Evolutionary conservation across 2,329 filamentous ascomycete genomes (phyloP).

Genomic region (Microdochium nivale): DNA sequence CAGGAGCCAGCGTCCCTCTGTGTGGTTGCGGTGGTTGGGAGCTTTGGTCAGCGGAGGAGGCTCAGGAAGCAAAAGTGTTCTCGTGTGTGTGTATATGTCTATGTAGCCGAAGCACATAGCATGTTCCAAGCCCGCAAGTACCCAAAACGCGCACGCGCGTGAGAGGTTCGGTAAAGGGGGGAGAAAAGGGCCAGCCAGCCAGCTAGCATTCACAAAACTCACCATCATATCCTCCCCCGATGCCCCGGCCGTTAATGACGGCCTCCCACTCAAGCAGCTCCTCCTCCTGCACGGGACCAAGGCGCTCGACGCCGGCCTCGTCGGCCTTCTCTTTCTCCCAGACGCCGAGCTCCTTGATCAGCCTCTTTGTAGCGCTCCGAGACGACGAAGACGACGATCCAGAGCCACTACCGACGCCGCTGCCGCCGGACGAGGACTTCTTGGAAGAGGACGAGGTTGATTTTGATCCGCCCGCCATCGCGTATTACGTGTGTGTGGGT

Average conservation of each 20-base stretch:
- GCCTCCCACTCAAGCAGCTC: slow-evolving; percentile 50
- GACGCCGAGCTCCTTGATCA: slow-evolving; percentile 48
- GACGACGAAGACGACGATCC: neutral
- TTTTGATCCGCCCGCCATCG: neutral
- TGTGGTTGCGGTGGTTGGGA: neutral
- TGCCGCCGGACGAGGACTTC: too few relatives aligned
- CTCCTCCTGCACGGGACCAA: slow-evolving; percentile 45
- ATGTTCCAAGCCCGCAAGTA: neutral
- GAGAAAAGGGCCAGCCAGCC: too few relatives aligned
- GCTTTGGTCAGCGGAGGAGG: too few relatives aligned
- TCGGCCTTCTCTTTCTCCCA: slow-evolving; percentile 39
- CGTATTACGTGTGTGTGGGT: too few relatives aligned
- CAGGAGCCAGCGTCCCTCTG: slow-evolving; percentile 75
- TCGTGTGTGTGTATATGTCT: neutral
- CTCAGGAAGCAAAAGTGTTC: neutral
- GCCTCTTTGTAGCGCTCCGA: slow-evolving; percentile 40
- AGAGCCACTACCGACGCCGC: neutral
- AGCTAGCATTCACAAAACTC: too few relatives aligned
- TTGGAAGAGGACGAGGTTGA: neutral
- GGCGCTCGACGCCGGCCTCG: slow-evolving; percentile 48
- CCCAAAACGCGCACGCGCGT: too few relatives aligned
- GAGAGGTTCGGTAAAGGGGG: neutral
- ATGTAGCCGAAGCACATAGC: too few relatives aligned
- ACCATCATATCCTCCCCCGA: slow-evolving; percentile 51
- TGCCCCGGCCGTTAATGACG: slow-evolving; percentile 48